Evolutionary conservation across 2,329 filamentous ascomycete genomes (phyloP).

Genomic region (Venturia aucupariae): DNA sequence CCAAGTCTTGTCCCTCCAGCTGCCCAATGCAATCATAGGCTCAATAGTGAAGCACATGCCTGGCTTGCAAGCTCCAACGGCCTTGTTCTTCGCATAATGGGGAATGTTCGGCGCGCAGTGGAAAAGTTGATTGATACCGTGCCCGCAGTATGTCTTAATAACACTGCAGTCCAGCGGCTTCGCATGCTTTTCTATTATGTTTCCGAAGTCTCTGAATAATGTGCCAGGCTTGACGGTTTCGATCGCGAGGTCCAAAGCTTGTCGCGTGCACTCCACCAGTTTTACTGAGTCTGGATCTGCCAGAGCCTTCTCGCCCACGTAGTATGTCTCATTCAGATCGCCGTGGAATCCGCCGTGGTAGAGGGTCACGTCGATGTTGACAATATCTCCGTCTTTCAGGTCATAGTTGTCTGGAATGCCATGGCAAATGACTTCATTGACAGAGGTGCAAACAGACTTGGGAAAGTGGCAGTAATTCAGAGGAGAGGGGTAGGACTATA

Average conservation of each 20-base stretch:
- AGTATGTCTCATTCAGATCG: constrained; percentile 97
- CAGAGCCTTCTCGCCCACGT: constrained; percentile 80
- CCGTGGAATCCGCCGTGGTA: constrained; percentile 95
- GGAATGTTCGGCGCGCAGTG: constrained; percentile 90
- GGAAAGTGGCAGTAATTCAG: constrained; percentile 95
- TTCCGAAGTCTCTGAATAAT: constrained; percentile 85
- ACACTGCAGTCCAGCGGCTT: constrained; percentile 80
- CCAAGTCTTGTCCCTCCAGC: constrained; percentile 90
- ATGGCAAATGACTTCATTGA: constrained; percentile 98
- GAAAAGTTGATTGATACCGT: constrained; percentile 90
- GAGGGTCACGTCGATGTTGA: constrained; percentile 93
- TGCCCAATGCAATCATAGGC: constrained; percentile 92
- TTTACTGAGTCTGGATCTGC: constrained; percentile 79
- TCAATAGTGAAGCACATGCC: constrained; percentile 99
- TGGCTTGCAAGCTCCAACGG: constrained; percentile 83
- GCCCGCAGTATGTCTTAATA: constrained; percentile 91
- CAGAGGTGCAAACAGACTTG: constrained; percentile 93
- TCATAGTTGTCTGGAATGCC: constrained; percentile 89
- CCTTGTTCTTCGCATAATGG: constrained; percentile 98
- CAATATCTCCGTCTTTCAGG: constrained; percentile 83
- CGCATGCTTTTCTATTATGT: constrained; percentile 90
- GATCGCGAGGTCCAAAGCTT: constrained; percentile 86
- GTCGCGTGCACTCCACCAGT: constrained; percentile 80
- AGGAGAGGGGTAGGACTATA: constrained; percentile 86
- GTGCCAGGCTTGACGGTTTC: constrained; percentile 87